Evolutionary conservation across 225 moss, liverwort and hornwort genomes (phyloP), one percentile per base, ranked within the genome.

Genomic region (Polytrichum formosum): DNA sequence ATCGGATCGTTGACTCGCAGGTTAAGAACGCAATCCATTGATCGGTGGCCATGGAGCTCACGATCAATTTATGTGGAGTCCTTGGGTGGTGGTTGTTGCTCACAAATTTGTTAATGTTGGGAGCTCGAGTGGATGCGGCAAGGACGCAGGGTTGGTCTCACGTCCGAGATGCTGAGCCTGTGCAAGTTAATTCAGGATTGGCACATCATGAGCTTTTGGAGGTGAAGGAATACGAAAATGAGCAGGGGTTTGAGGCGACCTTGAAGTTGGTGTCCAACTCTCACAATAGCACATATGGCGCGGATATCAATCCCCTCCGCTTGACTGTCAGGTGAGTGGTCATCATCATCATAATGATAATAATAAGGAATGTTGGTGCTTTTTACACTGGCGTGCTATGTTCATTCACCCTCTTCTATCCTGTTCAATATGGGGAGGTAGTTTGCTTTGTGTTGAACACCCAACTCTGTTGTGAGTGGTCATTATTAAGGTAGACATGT

Each of bases 241-340:
- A 75, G 1, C 83, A 84, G 73, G 87, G 87, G 6, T 81, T 87
- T 54, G 84, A 79, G 75, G 84, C 81, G 28, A 75, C 61, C 60
- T 61, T 87, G 79, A 78, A 70, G 54, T 5, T 75, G 18, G 67
- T 61, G 20, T 72, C 63, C 1, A 33, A 27, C 6, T 79, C 74
- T 1, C 61, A 70, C 7, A 81, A 81, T 26, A 54, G 70, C 5
- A 74, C 81, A 0, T 72, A 78, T 1, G 84, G 84, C 29, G 61
- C 21, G 29, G 77, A 84, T 53, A 74, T 87, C 27, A 75, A 70
- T 64, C 79, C 77, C 26, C 84, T 87, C 70, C 72, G 16, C 66
- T 75, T 87, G 66, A 63, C 77, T 54, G 87, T 74, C 70, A 79
- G 87, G 87, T 83, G 65, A 18, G 27, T 26, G 26, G 26, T 26